Conservation (phyloP, 495 filamentous ascomycete genomes). For the Amorphotheca resinae region DNA sequence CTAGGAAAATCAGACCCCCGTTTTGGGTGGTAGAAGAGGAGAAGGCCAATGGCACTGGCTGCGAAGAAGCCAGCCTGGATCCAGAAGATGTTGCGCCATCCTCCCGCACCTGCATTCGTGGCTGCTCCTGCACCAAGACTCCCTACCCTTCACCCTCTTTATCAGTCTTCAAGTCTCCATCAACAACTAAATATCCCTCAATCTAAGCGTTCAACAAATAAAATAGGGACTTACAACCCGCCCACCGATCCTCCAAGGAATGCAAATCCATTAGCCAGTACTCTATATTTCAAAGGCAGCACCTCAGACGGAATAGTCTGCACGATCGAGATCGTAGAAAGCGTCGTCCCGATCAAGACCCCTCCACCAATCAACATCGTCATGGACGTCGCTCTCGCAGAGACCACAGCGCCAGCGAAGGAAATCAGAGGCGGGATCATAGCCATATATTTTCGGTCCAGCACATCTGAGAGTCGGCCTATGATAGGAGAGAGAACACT, state of each 20-base stretch:
- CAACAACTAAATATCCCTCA: too few species aligned
- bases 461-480: conserved; percentile 40
- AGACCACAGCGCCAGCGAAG: conserved; percentile 38
- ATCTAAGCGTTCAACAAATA: too few species aligned
- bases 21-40: conserved; percentile 38
- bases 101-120: conserved; percentile 30
- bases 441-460: conserved; percentile 40
- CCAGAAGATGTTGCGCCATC: conserved; percentile 47
- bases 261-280: conserved; percentile 39
- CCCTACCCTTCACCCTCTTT: conserved; percentile 34
- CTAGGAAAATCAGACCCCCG: conserved; percentile 27
- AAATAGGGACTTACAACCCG: conserved; percentile 36
- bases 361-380: conserved; percentile 40
- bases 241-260: conserved; percentile 36
- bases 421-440: conserved; percentile 36
- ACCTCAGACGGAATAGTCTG: conserved; percentile 43
- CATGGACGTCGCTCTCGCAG: conserved; percentile 41
- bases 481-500: conserved; percentile 40
- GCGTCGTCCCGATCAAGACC: conserved; percentile 39
- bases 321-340: conserved; percentile 39
- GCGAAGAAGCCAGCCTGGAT: conserved; percentile 43
- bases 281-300: conserved; percentile 39
- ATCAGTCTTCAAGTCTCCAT: neutral
- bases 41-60: conserved; percentile 31
- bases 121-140: conserved; percentile 37